Evolutionary conservation across 2,329 filamentous ascomycete species (phyloP).

Genomic region (Beauveria asiatica): DNA sequence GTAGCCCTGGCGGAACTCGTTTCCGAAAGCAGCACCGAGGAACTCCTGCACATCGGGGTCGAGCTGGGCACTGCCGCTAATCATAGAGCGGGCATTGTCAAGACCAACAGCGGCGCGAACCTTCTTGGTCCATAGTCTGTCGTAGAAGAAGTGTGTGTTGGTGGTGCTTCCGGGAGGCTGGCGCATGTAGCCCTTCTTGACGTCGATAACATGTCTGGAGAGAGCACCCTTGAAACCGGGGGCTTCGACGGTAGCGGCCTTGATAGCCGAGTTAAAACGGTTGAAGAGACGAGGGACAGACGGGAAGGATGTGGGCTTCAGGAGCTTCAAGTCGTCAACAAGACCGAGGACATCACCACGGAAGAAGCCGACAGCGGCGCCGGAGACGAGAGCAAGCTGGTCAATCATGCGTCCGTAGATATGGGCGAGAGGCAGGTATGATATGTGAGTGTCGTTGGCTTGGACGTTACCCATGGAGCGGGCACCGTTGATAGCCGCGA

Average conservation of each 20-base stretch:
- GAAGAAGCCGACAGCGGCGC: slow-evolving; percentile 83
- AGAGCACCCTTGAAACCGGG: slow-evolving; percentile 73
- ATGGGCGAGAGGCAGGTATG: slow-evolving; percentile 88
- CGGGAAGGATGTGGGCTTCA: slow-evolving; percentile 74
- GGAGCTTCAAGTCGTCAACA: slow-evolving; percentile 82
- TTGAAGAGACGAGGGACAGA: slow-evolving; percentile 91
- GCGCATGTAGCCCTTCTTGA: slow-evolving; percentile 74
- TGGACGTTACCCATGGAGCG: slow-evolving; percentile 47
- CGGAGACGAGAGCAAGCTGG: slow-evolving; percentile 64
- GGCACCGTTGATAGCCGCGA: slow-evolving; percentile 61
- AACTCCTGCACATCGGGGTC: slow-evolving; percentile 86
- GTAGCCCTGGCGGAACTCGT: slow-evolving; percentile 78
- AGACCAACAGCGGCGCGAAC: slow-evolving; percentile 76
- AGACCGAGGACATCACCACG: slow-evolving; percentile 81
- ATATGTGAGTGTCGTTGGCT: slow-evolving; percentile 57
- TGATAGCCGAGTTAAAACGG: slow-evolving; percentile 77
- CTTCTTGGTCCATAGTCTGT: slow-evolving; percentile 87
- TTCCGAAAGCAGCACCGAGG: slow-evolving; percentile 73
- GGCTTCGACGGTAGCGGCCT: slow-evolving; percentile 67
- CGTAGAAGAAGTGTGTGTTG: slow-evolving; percentile 70
- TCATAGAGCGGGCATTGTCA: slow-evolving; percentile 62
- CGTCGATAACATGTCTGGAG: slow-evolving; percentile 68
- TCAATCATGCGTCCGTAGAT: slow-evolving; percentile 87
- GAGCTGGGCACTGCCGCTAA: slow-evolving; percentile 87
- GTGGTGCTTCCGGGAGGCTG: slow-evolving; percentile 62